phyloP scores from a whole-genome alignment of 345 rosid species.

The Heritiera fomes region DNA sequence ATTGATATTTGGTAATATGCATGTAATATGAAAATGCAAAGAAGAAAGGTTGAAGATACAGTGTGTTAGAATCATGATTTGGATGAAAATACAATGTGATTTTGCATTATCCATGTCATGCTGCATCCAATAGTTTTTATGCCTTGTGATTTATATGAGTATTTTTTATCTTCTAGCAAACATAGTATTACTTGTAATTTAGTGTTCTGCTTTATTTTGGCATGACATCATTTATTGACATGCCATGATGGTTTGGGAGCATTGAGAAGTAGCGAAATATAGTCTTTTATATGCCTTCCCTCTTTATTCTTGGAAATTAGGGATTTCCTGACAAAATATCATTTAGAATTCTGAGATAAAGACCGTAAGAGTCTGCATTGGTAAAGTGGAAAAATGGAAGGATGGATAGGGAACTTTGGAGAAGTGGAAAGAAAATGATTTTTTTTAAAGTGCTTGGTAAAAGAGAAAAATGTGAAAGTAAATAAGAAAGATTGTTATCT shows the following conservation, averaged over 20 bases:
- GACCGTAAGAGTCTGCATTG: neutral
- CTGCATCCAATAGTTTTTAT: neutral
- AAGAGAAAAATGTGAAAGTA: no score
- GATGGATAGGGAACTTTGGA: no score
- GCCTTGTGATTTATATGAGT: neutral
- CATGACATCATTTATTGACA: neutral
- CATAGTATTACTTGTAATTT: neutral
- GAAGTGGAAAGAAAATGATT: no score
- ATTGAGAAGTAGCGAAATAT: neutral
- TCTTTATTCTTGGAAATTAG: neutral
- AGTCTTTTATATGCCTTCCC: constrained; percentile 6
- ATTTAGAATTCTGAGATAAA: neutral
- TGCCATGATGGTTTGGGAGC: constrained; percentile 6
- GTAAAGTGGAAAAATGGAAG: no score
- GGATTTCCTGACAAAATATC: neutral
- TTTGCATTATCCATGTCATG: neutral
- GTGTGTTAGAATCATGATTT: neutral
- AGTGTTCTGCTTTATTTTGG: neutral
- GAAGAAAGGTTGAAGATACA: constrained; percentile 4
- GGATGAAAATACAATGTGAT: neutral
- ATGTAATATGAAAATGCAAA: neutral
- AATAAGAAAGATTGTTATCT: no score
- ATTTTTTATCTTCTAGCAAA: neutral
- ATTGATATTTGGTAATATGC: neutral
- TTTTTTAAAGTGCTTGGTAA: no score